Evolutionary conservation across 2,329 filamentous ascomycete genomes (phyloP).

Genomic region (Penicillium sp.): DNA sequence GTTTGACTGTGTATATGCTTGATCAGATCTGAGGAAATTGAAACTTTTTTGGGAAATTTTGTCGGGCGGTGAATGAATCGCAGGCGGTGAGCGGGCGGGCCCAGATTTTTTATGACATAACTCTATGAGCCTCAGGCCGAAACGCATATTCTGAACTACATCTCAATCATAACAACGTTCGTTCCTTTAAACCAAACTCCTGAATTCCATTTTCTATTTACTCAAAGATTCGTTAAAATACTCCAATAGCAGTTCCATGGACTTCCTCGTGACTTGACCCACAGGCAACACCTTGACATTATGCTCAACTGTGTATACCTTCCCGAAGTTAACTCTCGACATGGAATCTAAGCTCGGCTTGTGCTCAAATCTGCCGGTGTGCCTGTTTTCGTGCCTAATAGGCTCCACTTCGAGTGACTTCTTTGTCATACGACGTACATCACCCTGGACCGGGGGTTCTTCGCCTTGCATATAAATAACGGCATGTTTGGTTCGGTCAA

Average conservation of each 20-base stretch:
- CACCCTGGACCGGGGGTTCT: slow-evolving; percentile 9
- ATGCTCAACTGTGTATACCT: slow-evolving; percentile 45
- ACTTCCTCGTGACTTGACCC: slow-evolving; percentile 33
- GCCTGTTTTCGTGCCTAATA: not conserved
- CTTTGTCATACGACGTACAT: slow-evolving; percentile 39
- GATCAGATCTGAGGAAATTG: slow-evolving; percentile 11
- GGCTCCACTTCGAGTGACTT: slow-evolving; percentile 38
- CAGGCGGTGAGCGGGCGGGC: slow-evolving; percentile 22
- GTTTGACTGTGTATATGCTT: slow-evolving; percentile 14
- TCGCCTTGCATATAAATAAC: slow-evolving; percentile 35
- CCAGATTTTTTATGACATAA: slow-evolving; percentile 4
- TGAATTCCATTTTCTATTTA: not conserved
- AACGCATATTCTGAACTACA: not conserved
- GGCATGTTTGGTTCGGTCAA: slow-evolving; percentile 40
- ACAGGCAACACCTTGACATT: slow-evolving; percentile 46
- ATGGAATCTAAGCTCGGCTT: slow-evolving; percentile 26
- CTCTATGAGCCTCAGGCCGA: not conserved
- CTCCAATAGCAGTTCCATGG: slow-evolving; percentile 25
- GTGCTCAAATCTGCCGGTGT: slow-evolving; percentile 5
- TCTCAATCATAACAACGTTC: too few species aligned
- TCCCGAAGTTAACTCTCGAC: slow-evolving; percentile 45
- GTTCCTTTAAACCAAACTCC: too few species aligned
- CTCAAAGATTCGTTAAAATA: not conserved
- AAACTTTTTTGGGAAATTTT: slow-evolving; percentile 32
- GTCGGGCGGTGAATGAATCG: slow-evolving; percentile 36